phyloP scores from a whole-genome alignment of 1,139 yeast genomes.

The Lodderomyces beijingensis region DNA sequence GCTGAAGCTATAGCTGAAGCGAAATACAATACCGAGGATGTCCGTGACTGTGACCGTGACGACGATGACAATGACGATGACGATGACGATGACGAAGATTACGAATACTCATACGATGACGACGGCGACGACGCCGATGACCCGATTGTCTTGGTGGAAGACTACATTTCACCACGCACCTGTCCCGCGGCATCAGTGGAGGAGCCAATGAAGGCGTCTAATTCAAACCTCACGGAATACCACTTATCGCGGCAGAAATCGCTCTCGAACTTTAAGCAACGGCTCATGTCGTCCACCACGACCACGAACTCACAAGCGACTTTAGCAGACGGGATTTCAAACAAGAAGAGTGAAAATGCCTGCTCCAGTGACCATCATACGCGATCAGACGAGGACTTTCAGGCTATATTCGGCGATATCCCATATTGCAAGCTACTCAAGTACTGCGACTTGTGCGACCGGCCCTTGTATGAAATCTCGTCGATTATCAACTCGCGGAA shows the following conservation, averaged over 20 bases:
- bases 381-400: conserved; percentile 34
- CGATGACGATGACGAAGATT: conserved; percentile 7
- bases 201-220: background rate
- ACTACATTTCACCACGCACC: conserved; percentile 30
- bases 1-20: background rate
- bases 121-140: too few relatives aligned
- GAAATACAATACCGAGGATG: background rate
- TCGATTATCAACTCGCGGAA: conserved; percentile 19
- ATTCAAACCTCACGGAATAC: conserved; percentile 1
- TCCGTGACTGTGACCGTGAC: background rate
- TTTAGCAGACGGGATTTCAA: background rate
- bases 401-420: conserved; percentile 38
- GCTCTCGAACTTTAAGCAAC: conserved; percentile 37
- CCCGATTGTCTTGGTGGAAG: conserved; percentile 51
- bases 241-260: conserved; percentile 28
- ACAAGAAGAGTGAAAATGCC: conserved; percentile 1
- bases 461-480: conserved; percentile 61
- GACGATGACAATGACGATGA: conserved; percentile 4
- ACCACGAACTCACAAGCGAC: background rate
- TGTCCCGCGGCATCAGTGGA: background rate
- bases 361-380: too few relatives aligned
- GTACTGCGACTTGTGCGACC: conserved; percentile 63
- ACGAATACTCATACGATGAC: conserved; percentile 14
- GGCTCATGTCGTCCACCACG: conserved; percentile 10
- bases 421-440: conserved; percentile 43